These are phyloP conservation scores for Aspergillus clavatus DNA, from an alignment of 2,329 filamentous ascomycete genomes.

Conservation along the genomic window DNA sequence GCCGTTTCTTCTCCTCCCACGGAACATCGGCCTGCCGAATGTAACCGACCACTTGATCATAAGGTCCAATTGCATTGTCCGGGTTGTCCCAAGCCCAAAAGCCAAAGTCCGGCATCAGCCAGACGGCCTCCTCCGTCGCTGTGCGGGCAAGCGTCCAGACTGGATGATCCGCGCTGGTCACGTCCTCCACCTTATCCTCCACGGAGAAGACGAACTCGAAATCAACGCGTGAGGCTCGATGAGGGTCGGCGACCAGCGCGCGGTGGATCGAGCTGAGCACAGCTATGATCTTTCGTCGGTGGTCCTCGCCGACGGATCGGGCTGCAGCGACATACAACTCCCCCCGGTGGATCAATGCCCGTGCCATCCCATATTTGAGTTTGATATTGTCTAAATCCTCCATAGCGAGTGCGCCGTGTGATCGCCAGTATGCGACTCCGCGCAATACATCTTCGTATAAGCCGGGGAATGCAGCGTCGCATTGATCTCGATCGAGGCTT, in stretches of 20 bases:
- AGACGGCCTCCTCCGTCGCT: slow-evolving; percentile 39
- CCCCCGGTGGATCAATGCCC: slow-evolving; percentile 30
- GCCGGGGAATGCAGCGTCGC: slow-evolving; percentile 31
- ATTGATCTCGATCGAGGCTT: slow-evolving; percentile 25
- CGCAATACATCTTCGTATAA: slow-evolving; percentile 35
- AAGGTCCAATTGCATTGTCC: slow-evolving; percentile 33
- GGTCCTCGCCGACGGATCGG: slow-evolving; percentile 32
- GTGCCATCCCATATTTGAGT: slow-evolving; percentile 31
- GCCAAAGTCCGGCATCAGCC: slow-evolving; percentile 51
- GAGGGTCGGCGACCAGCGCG: slow-evolving; percentile 40
- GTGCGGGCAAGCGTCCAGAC: slow-evolving; percentile 43
- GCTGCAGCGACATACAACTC: slow-evolving; percentile 30
- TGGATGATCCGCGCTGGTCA: slow-evolving; percentile 30
- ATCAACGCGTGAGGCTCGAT: slow-evolving; percentile 33
- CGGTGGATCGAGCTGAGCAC: slow-evolving; percentile 47
- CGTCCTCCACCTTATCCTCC: slow-evolving; percentile 43
- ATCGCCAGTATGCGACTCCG: slow-evolving; percentile 26
- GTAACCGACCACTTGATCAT: slow-evolving; percentile 32
- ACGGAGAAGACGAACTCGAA: slow-evolving; percentile 46
- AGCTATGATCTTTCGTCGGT: slow-evolving; percentile 37
- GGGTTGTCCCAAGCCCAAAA: slow-evolving; percentile 47
- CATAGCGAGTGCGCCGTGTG: slow-evolving; percentile 20
- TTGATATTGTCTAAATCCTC: slow-evolving; percentile 27
- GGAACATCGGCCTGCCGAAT: slow-evolving; percentile 25
- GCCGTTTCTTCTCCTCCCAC: slow-evolving; percentile 36